Conservation (phyloP, 441 rosid genomes). For the Pelargonium cotyledonis region DNA sequence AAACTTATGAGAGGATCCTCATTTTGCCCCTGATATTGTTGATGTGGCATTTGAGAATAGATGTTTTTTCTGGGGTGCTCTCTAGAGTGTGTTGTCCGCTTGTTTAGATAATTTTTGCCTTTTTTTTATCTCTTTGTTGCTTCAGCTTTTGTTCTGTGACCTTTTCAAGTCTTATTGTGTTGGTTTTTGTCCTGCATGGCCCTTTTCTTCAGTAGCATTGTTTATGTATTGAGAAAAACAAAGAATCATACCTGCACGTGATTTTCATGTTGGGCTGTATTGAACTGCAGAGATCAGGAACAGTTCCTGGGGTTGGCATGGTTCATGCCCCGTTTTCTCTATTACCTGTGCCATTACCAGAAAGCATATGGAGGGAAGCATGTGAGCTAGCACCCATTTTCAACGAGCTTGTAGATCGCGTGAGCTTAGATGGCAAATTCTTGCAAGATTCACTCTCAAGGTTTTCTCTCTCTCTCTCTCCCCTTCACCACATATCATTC, state of each 20-base stretch:
- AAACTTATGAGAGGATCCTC: not conserved
- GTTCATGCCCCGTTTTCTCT: conserved; percentile 84
- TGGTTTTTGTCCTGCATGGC: not conserved
- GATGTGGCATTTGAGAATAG: not conserved
- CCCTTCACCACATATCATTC: not conserved
- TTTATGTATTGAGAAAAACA: not conserved
- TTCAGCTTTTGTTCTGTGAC: not conserved
- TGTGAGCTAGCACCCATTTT: conserved; percentile 87
- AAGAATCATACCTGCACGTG: conserved; percentile 1
- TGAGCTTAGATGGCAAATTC: conserved; percentile 83
- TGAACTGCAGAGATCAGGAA: conserved; percentile 67
- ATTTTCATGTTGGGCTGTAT: conserved; percentile 18
- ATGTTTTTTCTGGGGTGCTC: not conserved
- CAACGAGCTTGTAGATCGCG: conserved; percentile 90
- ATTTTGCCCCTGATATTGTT: not conserved
- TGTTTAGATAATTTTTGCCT: not conserved
- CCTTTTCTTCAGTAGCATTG: not conserved
- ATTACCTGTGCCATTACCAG: conserved; percentile 71
- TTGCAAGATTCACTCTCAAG: conserved; percentile 78
- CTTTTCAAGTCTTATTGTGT: not conserved
- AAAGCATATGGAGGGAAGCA: conserved; percentile 67
- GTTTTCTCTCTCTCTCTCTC: conserved; percentile 31
- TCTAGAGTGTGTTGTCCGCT: not conserved
- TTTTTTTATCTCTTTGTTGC: not conserved
- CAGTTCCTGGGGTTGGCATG: conserved; percentile 84